Evolutionary conservation across 179 eudicot species (phyloP), one percentile per base, ranked within the genome.

Genomic region (Silene coronaria): DNA sequence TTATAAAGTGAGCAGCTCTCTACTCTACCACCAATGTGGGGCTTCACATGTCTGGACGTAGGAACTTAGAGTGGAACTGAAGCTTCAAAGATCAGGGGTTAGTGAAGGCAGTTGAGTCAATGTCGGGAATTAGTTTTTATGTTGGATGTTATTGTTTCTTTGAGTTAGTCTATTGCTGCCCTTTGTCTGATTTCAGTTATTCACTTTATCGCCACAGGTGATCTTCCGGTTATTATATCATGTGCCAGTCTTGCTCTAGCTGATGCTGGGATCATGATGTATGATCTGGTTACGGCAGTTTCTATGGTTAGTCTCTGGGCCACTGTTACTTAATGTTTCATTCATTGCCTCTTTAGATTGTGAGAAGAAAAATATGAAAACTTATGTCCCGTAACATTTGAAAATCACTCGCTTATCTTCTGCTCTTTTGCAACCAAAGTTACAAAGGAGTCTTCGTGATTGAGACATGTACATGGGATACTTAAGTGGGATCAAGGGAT

Each of bases 231-330:
- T 74, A 87, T 94, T 77, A 88, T 91, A 83, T 89, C 98, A 61
- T 92, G 96, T 83, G 97, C 98, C 57, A 94, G 97, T 81, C 96
- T 94, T 80, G 98, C 98, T 81, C 81, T 94, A 69, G 97, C 96
- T 28, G 97, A 94, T 90, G 97, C 98, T 16, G 98, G 98, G 83
- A 94, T 94, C 73, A 83, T 89, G 94, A 78, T 94, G 87, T 92
- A 92, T 87, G 98, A 94, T 82, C 83, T 94, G 80, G 89, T 94
- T 81, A 84, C 92, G 70, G 86, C 98, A 51, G 97, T 92, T 70
- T 94, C 98, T 72, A 88, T 92, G 97, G 98, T 94, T 89, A 74
- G 91, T 73, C 32, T 77, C 63, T 75, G 5, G 19, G 12, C 72
- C n/a, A 23, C 68, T 62, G 3, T 69, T 57, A 61, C 12, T 34